Evolutionary conservation across 2,329 filamentous ascomycete genomes (phyloP).

Genomic region (Stromatinia cepivora): DNA sequence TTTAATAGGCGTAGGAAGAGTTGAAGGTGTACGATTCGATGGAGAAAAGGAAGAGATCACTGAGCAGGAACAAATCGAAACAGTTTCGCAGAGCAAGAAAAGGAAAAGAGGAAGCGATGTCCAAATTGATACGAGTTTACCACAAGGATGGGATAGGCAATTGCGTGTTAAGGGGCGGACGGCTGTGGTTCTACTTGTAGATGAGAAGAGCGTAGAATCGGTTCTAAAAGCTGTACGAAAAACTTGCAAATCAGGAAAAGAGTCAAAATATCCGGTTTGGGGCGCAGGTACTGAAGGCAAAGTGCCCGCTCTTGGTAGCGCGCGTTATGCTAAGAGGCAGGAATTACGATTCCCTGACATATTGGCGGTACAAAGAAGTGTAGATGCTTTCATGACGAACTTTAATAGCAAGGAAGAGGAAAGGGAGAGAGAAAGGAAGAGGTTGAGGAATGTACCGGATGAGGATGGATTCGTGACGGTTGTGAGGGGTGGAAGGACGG

Average conservation of each 20-base stretch:
- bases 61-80: slow-evolving; percentile 32
- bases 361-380: slow-evolving; percentile 64
- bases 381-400: slow-evolving; percentile 84
- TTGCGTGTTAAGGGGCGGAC: slow-evolving; percentile 74
- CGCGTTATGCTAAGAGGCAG: slow-evolving; percentile 64
- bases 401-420: slow-evolving; percentile 72
- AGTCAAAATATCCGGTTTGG: slow-evolving; percentile 65
- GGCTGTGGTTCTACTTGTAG: slow-evolving; percentile 80
- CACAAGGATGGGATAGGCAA: slow-evolving; percentile 70
- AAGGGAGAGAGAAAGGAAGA: slow-evolving; percentile 61
- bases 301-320: slow-evolving; percentile 50
- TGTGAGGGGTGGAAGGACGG: slow-evolving; percentile 70
- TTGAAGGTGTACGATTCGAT: slow-evolving; percentile 78
- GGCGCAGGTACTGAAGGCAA: slow-evolving; percentile 60
- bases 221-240: slow-evolving; percentile 74
- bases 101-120: slow-evolving; percentile 53
- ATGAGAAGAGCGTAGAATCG: slow-evolving; percentile 73
- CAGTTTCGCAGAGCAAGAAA: slow-evolving; percentile 48
- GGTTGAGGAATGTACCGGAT: slow-evolving; percentile 76
- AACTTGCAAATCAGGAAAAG: slow-evolving; percentile 56
- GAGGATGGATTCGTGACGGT: slow-evolving; percentile 97
- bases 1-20: slow-evolving; percentile 73
- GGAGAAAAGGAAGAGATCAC: slow-evolving; percentile 49
- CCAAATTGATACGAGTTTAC: slow-evolving; percentile 64
- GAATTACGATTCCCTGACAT: slow-evolving; percentile 70